These are phyloP conservation scores for Solanum gandarillasii DNA, from an alignment of 257 asterid species.

Conservation along the genomic window DNA sequence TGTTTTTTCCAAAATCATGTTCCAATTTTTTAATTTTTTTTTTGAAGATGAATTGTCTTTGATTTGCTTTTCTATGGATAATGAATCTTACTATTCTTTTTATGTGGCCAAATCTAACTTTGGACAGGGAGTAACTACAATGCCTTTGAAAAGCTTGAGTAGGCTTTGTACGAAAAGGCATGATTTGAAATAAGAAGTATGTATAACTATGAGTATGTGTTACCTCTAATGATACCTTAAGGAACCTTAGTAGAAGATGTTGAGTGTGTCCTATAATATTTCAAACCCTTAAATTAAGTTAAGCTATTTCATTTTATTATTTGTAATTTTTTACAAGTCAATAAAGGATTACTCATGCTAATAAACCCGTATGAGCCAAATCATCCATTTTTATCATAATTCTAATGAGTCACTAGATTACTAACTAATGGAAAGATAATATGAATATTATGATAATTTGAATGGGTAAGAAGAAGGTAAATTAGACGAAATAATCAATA, in stretches of 20 bases:
- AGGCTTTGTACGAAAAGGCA: no score
- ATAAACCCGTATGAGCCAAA: background rate
- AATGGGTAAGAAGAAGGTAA: background rate
- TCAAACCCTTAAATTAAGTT: background rate
- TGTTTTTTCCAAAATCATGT: background rate
- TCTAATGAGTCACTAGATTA: background rate
- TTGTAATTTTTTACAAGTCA: background rate
- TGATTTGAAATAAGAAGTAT: background rate
- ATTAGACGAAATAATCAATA: background rate
- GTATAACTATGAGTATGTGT: background rate
- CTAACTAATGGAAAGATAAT: background rate
- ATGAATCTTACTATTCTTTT: background rate
- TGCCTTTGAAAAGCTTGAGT: background rate
- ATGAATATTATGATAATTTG: background rate
- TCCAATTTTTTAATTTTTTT: background rate
- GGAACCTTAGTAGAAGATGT: background rate
- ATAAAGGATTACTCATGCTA: no score
- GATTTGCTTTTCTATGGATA: background rate
- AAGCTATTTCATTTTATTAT: no score
- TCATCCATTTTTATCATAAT: background rate
- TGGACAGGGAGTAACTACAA: background rate
- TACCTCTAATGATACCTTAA: background rate
- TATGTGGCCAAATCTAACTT: background rate
- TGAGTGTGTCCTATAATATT: background rate
- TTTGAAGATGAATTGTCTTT: background rate